Conservation (phyloP, 202 grass and related monocot genomes). For the Tripidium arundinaceum region DNA sequence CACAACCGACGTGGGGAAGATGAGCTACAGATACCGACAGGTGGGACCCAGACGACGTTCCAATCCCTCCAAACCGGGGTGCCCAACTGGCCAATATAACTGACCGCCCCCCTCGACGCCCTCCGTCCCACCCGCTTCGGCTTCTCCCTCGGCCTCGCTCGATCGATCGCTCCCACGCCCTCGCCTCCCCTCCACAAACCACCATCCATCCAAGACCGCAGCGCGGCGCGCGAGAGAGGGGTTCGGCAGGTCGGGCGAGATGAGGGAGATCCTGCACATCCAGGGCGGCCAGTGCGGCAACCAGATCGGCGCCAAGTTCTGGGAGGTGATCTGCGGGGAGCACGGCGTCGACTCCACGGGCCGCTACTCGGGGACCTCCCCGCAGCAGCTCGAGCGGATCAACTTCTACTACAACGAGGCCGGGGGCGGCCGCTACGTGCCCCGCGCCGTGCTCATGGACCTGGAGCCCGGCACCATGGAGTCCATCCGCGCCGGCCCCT, state of each 20-base stretch:
- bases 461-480: constrained; percentile 94
- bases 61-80: not conserved
- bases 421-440: constrained; percentile 51
- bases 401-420: constrained; percentile 80
- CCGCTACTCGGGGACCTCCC: constrained; percentile 29
- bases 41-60: not conserved
- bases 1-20: not conserved
- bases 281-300: constrained; percentile 96
- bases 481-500: constrained; percentile 58
- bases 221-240: not conserved
- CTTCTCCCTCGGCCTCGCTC: not conserved
- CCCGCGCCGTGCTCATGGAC: constrained; percentile 78
- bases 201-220: not conserved
- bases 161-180: not conserved
- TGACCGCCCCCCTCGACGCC: not conserved
- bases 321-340: constrained; percentile 96
- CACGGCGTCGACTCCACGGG: constrained; percentile 63
- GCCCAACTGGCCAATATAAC: not conserved
- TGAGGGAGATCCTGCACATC: constrained; percentile 99
- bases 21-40: not conserved
- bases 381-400: constrained; percentile 65
- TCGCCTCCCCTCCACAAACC: not conserved
- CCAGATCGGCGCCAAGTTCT: constrained; percentile 98
- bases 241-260: constrained; percentile 20
- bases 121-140: not conserved